Percentiles rank a stretch among this genome's conserved stretches.
Conservation (phyloP, 352 stramenopile species). For the Phytopythium vexans region DNA sequence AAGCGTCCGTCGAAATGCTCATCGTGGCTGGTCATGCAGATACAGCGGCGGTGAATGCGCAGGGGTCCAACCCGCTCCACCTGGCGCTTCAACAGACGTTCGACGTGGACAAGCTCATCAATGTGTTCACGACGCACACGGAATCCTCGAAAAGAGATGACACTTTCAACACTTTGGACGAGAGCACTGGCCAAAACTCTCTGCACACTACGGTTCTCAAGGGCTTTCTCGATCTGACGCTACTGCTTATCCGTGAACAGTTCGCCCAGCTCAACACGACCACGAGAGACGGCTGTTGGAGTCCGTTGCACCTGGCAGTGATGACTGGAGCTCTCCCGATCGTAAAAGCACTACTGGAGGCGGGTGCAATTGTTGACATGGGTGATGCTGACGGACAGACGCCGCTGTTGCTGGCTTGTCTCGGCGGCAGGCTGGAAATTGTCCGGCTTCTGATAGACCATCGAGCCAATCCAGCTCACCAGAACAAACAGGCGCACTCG, state of each 20-base stretch:
- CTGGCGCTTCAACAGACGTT: constrained; percentile 60
- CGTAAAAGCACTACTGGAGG: constrained; percentile 37
- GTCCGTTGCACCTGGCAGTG: constrained; percentile 57
- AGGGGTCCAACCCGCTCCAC: constrained; percentile 55
- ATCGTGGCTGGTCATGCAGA: constrained; percentile 19
- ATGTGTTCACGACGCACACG: constrained; percentile 26
- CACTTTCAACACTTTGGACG: constrained; percentile 44
- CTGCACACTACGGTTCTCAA: constrained; percentile 66
- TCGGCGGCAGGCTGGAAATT: constrained; percentile 45
- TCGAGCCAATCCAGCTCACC: constrained; percentile 54
- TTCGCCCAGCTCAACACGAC: constrained; percentile 43
- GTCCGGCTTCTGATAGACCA: constrained; percentile 40
- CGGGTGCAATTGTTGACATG: constrained; percentile 51
- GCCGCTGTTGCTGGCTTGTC: constrained; percentile 50
- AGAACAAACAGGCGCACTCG: constrained; percentile 67
- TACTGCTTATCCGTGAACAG: constrained; percentile 38
- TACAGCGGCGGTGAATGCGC: constrained; percentile 21
- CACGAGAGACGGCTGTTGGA: constrained; percentile 49
- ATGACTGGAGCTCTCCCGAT: constrained; percentile 50
- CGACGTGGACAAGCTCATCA: constrained; percentile 52
- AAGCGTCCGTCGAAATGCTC: constrained; percentile 32
- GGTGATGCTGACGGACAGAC: constrained; percentile 65
- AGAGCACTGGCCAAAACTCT: constrained; percentile 36
- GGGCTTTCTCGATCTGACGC: constrained; percentile 43
- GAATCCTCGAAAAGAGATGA: constrained; percentile 3